phyloP scores from a whole-genome alignment of 225 moss, liverwort and hornwort species.

The Climacium dendroides region DNA sequence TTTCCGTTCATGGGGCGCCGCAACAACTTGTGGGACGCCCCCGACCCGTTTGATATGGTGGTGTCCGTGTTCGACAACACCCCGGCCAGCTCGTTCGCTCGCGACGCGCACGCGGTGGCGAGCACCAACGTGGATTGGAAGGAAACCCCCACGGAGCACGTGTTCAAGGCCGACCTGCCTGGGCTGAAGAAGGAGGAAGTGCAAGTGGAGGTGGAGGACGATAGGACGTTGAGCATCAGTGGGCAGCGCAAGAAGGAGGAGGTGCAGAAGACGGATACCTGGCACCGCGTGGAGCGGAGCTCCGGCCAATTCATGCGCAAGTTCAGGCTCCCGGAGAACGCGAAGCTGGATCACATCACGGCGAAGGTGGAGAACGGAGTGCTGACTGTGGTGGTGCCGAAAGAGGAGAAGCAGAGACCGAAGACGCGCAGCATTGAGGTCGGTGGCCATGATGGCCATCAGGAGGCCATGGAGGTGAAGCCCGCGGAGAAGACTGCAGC shows the following conservation, averaged over 20 bases:
- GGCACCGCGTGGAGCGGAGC: not conserved
- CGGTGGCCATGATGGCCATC: not conserved
- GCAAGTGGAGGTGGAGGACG: not conserved
- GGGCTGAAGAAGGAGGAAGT: not conserved
- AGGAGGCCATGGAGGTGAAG: not conserved
- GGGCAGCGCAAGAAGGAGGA: not conserved
- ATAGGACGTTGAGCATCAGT: not conserved
- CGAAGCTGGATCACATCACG: not conserved
- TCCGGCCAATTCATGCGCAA: not conserved
- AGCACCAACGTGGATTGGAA: not conserved
- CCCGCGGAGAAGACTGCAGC: not conserved
- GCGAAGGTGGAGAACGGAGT: conserved; percentile 7
- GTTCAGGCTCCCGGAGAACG: not conserved
- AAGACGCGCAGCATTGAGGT: not conserved
- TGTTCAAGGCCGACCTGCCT: not conserved
- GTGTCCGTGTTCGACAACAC: not conserved
- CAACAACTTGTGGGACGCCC: not conserved
- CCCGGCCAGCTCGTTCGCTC: not conserved
- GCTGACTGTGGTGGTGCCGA: not conserved
- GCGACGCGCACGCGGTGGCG: not conserved
- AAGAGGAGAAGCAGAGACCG: not conserved
- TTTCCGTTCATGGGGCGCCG: not conserved
- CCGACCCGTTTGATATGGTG: not conserved
- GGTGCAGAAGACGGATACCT: not conserved
- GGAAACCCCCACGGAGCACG: not conserved